A percentile compares a stretch with the other conserved stretches of the same genome.
Conservation (phyloP, 2,329 filamentous ascomycete species). For the Penicillium rolfsii region DNA sequence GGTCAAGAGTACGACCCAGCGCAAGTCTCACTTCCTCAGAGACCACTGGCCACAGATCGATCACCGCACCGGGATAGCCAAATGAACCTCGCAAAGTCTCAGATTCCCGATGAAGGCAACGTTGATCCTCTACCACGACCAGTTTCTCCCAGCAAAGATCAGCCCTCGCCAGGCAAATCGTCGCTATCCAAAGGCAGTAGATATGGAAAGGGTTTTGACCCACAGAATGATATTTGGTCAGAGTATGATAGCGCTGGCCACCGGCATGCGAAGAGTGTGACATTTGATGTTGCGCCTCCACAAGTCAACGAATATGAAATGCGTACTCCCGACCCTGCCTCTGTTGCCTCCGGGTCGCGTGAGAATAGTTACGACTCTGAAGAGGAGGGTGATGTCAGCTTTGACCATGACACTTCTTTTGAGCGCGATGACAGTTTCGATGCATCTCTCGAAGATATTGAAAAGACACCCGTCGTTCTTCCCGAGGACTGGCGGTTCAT, state of each 20-base stretch:
- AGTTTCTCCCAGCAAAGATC: conserved; percentile 67
- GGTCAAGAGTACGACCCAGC: conserved; percentile 91
- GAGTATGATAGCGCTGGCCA: conserved; percentile 63
- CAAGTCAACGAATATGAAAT: conserved; percentile 98
- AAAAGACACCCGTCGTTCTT: conserved; percentile 96
- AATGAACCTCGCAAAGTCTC: conserved; percentile 66
- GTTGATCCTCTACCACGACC: conserved; percentile 39
- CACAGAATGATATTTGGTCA: conserved; percentile 69
- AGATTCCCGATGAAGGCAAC: conserved; percentile 25
- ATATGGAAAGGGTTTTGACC: conserved; percentile 64
- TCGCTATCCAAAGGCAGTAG: conserved; percentile 71
- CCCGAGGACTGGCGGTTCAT: conserved; percentile 92
- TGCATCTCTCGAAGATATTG: conserved; percentile 89
- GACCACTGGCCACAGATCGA: conserved; percentile 70
- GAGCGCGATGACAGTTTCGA: conserved; percentile 89
- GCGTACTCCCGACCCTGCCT: conserved; percentile 95
- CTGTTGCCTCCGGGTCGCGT: conserved; percentile 82
- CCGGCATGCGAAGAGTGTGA: conserved; percentile 93
- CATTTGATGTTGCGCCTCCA: conserved; percentile 90
- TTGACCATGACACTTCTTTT: conserved; percentile 60
- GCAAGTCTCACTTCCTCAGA: conserved; percentile 74
- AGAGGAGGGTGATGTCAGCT: conserved; percentile 70
- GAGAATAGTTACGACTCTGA: conserved; percentile 89
- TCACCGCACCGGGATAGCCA: conserved; percentile 65
- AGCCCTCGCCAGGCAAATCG: conserved; percentile 82